Evolutionary conservation across 164 flowering plant species (phyloP).

Genomic region (Vitis rotundifolia): DNA sequence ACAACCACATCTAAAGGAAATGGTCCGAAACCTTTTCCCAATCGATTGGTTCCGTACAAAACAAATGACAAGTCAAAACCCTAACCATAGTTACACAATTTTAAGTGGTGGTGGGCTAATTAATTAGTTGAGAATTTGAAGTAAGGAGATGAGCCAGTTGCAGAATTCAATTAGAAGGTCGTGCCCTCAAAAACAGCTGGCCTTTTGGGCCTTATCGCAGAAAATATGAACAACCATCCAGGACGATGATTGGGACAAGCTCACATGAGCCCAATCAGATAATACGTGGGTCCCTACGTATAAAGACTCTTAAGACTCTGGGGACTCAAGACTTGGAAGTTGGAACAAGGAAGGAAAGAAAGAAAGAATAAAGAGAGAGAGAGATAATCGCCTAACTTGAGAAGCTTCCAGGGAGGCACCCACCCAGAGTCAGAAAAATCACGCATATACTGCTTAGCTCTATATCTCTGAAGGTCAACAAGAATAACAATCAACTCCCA

Average conservation of each 20-base stretch:
- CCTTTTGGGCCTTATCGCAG: conserved; percentile 21
- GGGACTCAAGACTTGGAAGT: neutral
- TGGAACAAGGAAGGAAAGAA: neutral
- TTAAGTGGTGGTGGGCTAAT: no score
- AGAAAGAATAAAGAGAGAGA: conserved; percentile 12
- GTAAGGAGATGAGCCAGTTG: conserved; percentile 9
- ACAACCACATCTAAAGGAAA: no score
- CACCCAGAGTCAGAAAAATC: neutral
- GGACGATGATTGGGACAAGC: conserved; percentile 59
- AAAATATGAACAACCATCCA: conserved; percentile 18
- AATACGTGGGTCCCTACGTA: conserved; percentile 50
- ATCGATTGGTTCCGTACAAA: no score
- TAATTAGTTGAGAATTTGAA: neutral
- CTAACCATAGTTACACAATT: no score
- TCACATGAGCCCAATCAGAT: conserved; percentile 84
- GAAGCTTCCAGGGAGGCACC: conserved; percentile 42
- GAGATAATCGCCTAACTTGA: conserved; percentile 31
- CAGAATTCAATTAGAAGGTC: conserved; percentile 17
- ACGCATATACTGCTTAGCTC: conserved; percentile 3
- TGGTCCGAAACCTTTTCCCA: no score
- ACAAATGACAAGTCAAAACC: no score
- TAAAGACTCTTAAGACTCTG: conserved; percentile 21
- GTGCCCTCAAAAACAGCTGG: conserved; percentile 47
- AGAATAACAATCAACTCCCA: conserved; percentile 11
- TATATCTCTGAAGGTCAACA: conserved; percentile 28